Percentiles rank a stretch among this genome's conserved stretches.
These are phyloP conservation scores for Kalaharituber pfeilii DNA, from an alignment of 2,329 filamentous ascomycete species.

Conservation along the genomic window DNA sequence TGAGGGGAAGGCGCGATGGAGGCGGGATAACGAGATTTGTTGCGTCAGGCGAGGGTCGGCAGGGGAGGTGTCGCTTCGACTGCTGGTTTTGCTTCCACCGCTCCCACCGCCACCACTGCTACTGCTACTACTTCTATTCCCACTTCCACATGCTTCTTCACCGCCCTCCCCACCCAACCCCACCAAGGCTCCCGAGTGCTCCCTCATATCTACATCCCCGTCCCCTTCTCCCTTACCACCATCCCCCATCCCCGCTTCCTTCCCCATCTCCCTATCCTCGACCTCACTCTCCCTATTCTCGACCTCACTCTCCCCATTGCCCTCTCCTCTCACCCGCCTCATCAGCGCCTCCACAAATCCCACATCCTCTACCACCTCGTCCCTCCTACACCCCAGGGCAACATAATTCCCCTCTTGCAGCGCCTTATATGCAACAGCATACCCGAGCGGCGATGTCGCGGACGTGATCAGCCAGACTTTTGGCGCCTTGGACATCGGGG, in stretches of 20 bases:
- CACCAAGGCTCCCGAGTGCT: no score
- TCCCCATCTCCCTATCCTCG: no score
- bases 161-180: background rate
- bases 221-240: conserved; percentile 43
- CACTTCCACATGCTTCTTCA: background rate
- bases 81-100: background rate
- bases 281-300: conserved; percentile 39
- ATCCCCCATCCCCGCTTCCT: no score
- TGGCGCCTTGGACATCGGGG: conserved; percentile 30
- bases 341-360: conserved; percentile 27
- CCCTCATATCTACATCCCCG: background rate
- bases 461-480: conserved; percentile 88
- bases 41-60: background rate
- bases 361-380: conserved; percentile 54
- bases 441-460: conserved; percentile 66
- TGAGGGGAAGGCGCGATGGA: background rate
- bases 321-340: no score
- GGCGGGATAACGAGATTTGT: background rate
- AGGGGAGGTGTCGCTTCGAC: background rate
- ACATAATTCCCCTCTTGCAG: conserved; percentile 86
- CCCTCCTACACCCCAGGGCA: conserved; percentile 62
- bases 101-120: background rate
- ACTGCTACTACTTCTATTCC: background rate
- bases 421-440: conserved; percentile 62
- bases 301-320: conserved; percentile 31